phyloP scores from a whole-genome alignment of 1,139 yeast genomes.

The Kurtzmaniella quercitrusa region DNA sequence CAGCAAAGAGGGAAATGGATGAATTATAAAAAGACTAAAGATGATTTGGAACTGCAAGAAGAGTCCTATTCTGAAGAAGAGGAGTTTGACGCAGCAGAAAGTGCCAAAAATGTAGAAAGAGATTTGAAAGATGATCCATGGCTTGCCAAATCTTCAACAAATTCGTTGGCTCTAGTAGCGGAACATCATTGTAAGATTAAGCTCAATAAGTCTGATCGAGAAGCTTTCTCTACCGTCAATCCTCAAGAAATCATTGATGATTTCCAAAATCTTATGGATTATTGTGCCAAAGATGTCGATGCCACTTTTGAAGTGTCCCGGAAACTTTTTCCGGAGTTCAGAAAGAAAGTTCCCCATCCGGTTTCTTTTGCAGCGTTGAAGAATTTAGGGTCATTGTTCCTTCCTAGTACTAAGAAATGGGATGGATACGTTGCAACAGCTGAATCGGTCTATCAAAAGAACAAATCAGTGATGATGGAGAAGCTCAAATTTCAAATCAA shows the following conservation, averaged over 20 bases:
- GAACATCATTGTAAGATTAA: constrained; percentile 69
- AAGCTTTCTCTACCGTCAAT: constrained; percentile 54
- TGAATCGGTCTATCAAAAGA: constrained; percentile 61
- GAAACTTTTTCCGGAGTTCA: constrained; percentile 66
- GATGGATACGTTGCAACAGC: constrained; percentile 62
- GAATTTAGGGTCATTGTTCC: constrained; percentile 68
- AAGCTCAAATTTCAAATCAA: constrained; percentile 60
- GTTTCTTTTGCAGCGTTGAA: constrained; percentile 88
- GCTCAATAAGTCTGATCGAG: constrained; percentile 66
- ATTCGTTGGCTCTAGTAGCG: constrained; percentile 80
- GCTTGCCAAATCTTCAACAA: constrained; percentile 71
- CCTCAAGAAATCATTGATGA: constrained; percentile 52
- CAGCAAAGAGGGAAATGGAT: constrained; percentile 82
- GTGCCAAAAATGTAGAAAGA: background rate
- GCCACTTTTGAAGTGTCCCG: constrained; percentile 70
- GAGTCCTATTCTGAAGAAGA: constrained; percentile 17
- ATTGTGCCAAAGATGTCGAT: constrained; percentile 83
- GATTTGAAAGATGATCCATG: constrained; percentile 62
- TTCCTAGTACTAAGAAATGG: constrained; percentile 82
- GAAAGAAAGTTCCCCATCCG: constrained; percentile 80
- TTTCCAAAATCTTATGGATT: constrained; percentile 60
- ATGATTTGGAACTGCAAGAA: constrained; percentile 20
- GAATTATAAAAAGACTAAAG: constrained; percentile 46
- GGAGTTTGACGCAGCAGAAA: constrained; percentile 6
- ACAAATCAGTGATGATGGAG: constrained; percentile 51